Evolutionary conservation across 331 rosid genomes (phyloP), one percentile per base, ranked within the genome.

Genomic region (Quercus phellos): DNA sequence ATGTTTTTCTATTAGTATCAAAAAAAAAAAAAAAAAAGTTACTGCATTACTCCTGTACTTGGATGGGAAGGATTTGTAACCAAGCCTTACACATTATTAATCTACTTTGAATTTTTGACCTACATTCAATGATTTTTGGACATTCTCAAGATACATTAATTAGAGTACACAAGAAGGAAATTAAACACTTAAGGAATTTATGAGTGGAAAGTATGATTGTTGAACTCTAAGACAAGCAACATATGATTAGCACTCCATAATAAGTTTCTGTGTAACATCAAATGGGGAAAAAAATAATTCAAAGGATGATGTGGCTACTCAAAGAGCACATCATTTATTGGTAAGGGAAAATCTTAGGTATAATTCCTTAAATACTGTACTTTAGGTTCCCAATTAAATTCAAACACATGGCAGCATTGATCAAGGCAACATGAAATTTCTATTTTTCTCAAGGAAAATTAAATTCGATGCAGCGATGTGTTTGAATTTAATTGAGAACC

Each of bases 41-140:
- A 27, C 30, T 61, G 19, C 68, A 38, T 71, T 79, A 66, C 63
- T 75, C 69, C 69, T 78, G 30, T 19, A 68, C 70, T 64, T 77
- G 79, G 68, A 77, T 61, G 79, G 51, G 27, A 19, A 19, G 13
- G 63, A 63, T 19, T 14, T 2, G 9, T 58, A 56, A 64, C 22
- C 70, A 64, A 32, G 13, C n/a, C 1, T 0, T 58, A 32, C 72
- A 29, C 68, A 16, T 77, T 71, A 46, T 67, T 74, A 56, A 17
- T 73, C 75, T 70, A 73, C 60, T 76, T 53, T 66, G 67, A 84
- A 73, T 68, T 10, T 68, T 51, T 76, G 34, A 51, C 58, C 51
- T 10, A 56, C 69, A 51, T 21, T 7, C 5, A 7, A 7, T 8
- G 19, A 9, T 7, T 66, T 18, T 34, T 66, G 51, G 51, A 63